Evolutionary conservation across 345 rosid genomes (phyloP).

Genomic region (Boechera retrofracta): DNA sequence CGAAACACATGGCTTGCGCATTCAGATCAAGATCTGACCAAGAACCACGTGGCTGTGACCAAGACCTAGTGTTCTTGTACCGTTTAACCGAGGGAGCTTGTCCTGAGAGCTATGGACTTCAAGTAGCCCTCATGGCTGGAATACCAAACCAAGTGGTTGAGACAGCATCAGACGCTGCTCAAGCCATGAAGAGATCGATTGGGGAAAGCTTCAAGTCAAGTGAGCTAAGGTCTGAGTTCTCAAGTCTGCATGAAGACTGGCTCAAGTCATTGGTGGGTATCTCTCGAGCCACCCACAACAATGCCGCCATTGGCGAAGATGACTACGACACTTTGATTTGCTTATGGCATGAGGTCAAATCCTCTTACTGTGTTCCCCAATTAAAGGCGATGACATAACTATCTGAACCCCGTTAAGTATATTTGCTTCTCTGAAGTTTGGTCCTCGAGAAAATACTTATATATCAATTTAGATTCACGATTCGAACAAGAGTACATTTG

Average conservation of each 20-base stretch:
- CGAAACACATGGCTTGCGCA: conserved; percentile 92
- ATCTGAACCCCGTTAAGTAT: not conserved
- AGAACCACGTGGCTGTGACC: conserved; percentile 43
- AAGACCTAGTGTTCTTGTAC: conserved; percentile 76
- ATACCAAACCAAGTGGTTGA: conserved; percentile 77
- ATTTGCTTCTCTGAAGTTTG: conserved; percentile 7
- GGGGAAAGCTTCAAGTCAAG: conserved; percentile 78
- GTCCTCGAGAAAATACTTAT: conserved; percentile 7
- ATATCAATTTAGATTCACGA: not conserved
- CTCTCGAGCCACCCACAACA: conserved; percentile 35
- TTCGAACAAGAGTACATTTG: not conserved
- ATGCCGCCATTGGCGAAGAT: conserved; percentile 43
- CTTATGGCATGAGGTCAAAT: conserved; percentile 82
- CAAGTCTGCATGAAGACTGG: conserved; percentile 95
- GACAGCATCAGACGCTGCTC: conserved; percentile 65
- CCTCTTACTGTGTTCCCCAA: conserved; percentile 30
- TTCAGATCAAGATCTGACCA: conserved; percentile 50
- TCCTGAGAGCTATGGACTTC: conserved; percentile 90
- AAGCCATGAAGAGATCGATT: conserved; percentile 64
- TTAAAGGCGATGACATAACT: conserved; percentile 10
- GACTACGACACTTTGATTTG: conserved; percentile 67
- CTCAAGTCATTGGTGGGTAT: conserved; percentile 58
- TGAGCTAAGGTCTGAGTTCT: conserved; percentile 79
- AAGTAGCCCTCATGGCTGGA: conserved; percentile 92
- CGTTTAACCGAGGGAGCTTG: conserved; percentile 83